Evolutionary conservation across 1,284 basidiomycete species (phyloP).

Genomic region (Ceratobasidium sp.): DNA sequence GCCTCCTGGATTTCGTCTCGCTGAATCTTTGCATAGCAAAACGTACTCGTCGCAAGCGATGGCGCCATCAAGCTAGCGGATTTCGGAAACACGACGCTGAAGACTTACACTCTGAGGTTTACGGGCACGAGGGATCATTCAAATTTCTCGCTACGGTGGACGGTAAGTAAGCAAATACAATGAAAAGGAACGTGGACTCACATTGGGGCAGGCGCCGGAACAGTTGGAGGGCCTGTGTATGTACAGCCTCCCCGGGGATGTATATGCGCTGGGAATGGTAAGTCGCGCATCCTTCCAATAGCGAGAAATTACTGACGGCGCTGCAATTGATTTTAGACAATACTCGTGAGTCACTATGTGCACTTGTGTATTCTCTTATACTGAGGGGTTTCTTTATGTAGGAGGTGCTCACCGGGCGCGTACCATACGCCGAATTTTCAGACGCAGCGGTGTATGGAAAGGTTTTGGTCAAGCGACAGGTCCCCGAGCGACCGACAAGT

Average conservation of each 20-base stretch:
- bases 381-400: neutral
- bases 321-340: no score
- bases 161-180: neutral
- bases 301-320: neutral
- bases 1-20: neutral
- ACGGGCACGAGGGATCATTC: neutral
- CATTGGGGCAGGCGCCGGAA: neutral
- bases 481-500: neutral
- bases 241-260: neutral
- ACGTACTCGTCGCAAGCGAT: neutral
- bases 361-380: neutral
- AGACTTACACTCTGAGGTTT: neutral
- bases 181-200: neutral
- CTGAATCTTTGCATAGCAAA: neutral
- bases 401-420: neutral
- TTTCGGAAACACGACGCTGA: neutral
- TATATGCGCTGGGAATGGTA: constrained; percentile 32
- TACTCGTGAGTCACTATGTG: neutral
- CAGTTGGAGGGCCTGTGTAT: neutral
- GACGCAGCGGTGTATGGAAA: neutral
- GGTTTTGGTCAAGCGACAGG: neutral
- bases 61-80: neutral
- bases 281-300: neutral
- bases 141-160: neutral
- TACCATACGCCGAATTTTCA: neutral